Evolutionary conservation across 2,329 filamentous ascomycete species (phyloP), one percentile per base, ranked within the genome.

Genomic region (Trichoderma sp.): DNA sequence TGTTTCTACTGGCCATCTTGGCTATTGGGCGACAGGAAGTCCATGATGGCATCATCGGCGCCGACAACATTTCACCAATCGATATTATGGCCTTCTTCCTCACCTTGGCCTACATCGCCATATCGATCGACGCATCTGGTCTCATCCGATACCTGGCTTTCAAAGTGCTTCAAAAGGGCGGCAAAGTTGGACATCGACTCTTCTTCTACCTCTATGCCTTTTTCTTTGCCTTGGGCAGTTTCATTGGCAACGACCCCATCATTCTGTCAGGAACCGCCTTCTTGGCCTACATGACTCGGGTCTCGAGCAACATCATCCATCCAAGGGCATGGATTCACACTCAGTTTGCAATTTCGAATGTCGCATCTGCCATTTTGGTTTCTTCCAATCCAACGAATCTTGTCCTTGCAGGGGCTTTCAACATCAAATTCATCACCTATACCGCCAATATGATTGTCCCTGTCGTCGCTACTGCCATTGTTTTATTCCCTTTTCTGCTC

Each of bases 401-500:
- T 8, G 91, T 93, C 0, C 84, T 93, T 0, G 90, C 91, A 0
- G 90, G 91, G 4, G 91, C 91, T 2, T 93, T 93, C 74, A 75
- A 86, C 4, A 89, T 93, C 80, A 90, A 86, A 62, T 93, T 93
- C 77, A 87, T 93, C 75, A 83, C 87, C 52, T 93, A 93, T 75
- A 92, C 90, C 0, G 90, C 89, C n/a, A 92, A 93, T 75, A 91
- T 93, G 85, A 89, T 93, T 21, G 89, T 93, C 0, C 91, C 91
- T 0, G 89, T 91, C 1, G 79, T 92, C 27, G 81, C 86, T n/a
- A 93, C 91, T 0, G 89, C 85, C 2, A 82, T 92, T 19, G 79
- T 92, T 0, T 78, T 93, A 3, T 92, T 91, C 62, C 91, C 91
- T 0, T 90, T 92, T 72, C 77, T 93, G 5, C 81, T 92, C 0